Evolutionary conservation across 23 red algal genomes (phyloP).

Genomic region (Agarophyton chilense): DNA sequence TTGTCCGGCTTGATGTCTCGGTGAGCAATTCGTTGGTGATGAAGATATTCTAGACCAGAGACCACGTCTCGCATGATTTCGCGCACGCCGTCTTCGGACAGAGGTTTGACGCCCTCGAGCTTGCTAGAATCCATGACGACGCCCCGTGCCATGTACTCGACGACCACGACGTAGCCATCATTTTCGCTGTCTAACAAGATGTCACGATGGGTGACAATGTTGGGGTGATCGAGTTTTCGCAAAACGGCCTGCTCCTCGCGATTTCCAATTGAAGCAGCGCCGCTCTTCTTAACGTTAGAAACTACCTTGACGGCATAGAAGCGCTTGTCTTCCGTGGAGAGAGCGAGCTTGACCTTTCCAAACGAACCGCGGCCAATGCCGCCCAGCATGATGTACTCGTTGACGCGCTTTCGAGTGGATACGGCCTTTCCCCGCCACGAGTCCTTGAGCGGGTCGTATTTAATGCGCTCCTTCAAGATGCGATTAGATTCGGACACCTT

Average conservation of each 20-base stretch:
- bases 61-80: conserved; percentile 93
- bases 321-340: conserved; percentile 73
- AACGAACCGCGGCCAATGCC: conserved; percentile 91
- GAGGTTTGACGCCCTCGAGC: conserved; percentile 77
- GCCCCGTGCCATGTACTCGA: conserved; percentile 92
- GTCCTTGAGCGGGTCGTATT: conserved; percentile 83
- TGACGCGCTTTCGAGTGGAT: conserved; percentile 77
- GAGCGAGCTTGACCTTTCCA: conserved; percentile 91
- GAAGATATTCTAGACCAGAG: conserved; percentile 85
- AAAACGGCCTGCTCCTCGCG: conserved; percentile 84
- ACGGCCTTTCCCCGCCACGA: conserved; percentile 87
- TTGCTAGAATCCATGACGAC: conserved; percentile 89
- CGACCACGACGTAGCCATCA: conserved; percentile 72
- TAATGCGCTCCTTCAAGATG: conserved; percentile 78
- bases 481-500: conserved; percentile 73
- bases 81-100: conserved; percentile 85
- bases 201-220: conserved; percentile 79
- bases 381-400: conserved; percentile 87
- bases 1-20: conserved; percentile 99
- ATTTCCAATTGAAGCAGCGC: conserved; percentile 64
- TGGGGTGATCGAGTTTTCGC: conserved; percentile 90
- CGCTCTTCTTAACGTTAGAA: conserved; percentile 76
- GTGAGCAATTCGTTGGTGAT: conserved; percentile 89
- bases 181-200: conserved; percentile 66
- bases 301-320: conserved; percentile 97